Evolutionary conservation across 2,329 filamentous ascomycete species (phyloP), one percentile per base, ranked within the genome.

Genomic region (Celoporthe dispersa): DNA sequence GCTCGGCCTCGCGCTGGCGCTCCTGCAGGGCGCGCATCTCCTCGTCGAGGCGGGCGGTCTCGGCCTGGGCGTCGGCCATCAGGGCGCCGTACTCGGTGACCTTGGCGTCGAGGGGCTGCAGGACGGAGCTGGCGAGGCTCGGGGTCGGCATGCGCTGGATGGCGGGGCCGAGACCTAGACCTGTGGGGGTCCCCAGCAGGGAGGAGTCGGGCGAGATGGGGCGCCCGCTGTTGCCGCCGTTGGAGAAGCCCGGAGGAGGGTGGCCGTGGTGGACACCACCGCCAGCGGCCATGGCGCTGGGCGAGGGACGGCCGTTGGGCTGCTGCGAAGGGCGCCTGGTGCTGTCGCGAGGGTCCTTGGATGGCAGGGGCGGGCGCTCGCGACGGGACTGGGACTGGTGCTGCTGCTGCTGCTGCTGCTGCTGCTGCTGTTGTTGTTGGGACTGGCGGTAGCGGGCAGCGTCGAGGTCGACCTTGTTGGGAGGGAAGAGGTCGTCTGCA

Each of bases 121-220:
- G 80, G 69, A 84, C 82, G 73, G 77, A 82, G 71, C 81, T 78
- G 66, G 79, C 75, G 64, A 84, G 79, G 75, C 79, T 82, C 25
- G 82, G 82, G 70, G 80, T 83, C 72, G 83, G 80, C 69, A 84
- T 77, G n/a, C 82, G 82, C 72, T 78, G 78, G 75, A 84, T 81
- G 60, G 74, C 67, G 28, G 68, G 70, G 53, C 74, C 74, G 6
- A 73, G 51, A 16, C 31, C 64, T 5, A 51, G 39, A 8, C 62
- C 62, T 1, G n/a, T 60, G 14, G 51, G 64, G 8, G 64, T 41
- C n/a, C 37, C 19, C 5, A 67, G 51, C 19, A 48, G 41, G 19
- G 44, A n/a, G 6, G 53, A 60, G 11, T 67, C 65, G 37, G 65
- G 55, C 11, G 65, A 67, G 37, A 33, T 16, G 16, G 65, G 65